phyloP scores from a whole-genome alignment of 495 filamentous ascomycete species.

The Amorphotheca resinae region DNA sequence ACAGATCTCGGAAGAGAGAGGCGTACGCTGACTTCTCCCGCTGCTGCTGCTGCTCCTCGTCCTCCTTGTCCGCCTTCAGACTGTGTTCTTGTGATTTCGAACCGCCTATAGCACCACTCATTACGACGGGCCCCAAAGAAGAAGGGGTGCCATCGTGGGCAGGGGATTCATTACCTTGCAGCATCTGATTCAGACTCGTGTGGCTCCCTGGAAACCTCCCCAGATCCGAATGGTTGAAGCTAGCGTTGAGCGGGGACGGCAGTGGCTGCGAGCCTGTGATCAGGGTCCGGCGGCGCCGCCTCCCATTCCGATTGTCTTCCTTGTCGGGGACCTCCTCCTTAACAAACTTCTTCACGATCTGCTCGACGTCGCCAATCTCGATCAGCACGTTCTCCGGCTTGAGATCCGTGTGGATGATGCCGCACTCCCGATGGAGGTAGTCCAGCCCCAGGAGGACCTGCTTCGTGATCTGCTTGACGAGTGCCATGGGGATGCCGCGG shows the following conservation, averaged over 20 bases:
- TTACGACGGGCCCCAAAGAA: conserved; percentile 25
- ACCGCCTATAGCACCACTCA: conserved; percentile 33
- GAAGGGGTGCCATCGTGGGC: conserved; percentile 13
- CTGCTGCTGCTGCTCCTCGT: conserved; percentile 66
- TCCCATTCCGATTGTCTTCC: conserved; percentile 88
- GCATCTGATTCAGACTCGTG: conserved; percentile 70
- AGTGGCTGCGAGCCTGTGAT: conserved; percentile 97
- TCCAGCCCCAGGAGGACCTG: conserved; percentile 92
- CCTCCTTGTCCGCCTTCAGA: conserved; percentile 27
- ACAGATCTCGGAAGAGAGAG: not conserved
- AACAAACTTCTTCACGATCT: conserved; percentile 89
- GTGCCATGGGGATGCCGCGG: conserved; percentile 84
- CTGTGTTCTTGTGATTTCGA: conserved; percentile 35
- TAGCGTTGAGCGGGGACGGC: conserved; percentile 87
- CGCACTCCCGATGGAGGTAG: conserved; percentile 94
- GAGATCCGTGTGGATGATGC: conserved; percentile 96
- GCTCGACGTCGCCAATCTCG: conserved; percentile 96
- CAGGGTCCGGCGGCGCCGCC: conserved; percentile 77
- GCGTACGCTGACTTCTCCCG: conserved; percentile 91
- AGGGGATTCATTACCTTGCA: conserved; percentile 49
- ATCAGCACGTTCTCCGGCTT: conserved; percentile 98
- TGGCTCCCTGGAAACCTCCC: conserved; percentile 55
- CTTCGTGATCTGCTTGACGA: conserved; percentile 98
- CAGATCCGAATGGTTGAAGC: conserved; percentile 65
- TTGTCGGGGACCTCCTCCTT: conserved; percentile 63